Conservation (phyloP, 179 eudicot species). For the Spinacia oleracea region DNA sequence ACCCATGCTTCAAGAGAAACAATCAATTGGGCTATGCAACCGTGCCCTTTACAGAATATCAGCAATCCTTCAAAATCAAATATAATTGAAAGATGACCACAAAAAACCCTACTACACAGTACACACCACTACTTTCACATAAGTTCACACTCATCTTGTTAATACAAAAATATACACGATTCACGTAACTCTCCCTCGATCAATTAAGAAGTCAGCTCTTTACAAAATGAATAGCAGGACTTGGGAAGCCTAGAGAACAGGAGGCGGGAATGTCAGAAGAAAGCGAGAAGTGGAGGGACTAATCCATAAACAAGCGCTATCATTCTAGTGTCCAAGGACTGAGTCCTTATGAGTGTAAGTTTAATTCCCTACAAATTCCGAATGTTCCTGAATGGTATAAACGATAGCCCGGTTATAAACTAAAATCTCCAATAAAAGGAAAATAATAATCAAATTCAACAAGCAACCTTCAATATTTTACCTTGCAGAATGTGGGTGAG, state of each 20-base stretch:
- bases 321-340: conserved; percentile 6
- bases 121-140: conserved; percentile 25
- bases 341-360: conserved; percentile 18
- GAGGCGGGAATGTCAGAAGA: conserved; percentile 17
- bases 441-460: background rate
- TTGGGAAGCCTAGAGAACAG: conserved; percentile 23
- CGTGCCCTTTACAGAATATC: conserved; percentile 1
- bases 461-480: conserved; percentile 15
- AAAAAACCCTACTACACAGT: conserved; percentile 12
- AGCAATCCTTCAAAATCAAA: conserved; percentile 9
- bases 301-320: conserved; percentile 20
- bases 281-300: conserved; percentile 12
- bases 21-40: background rate
- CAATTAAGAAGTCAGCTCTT: conserved; percentile 33
- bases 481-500: conserved; percentile 53
- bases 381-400: conserved; percentile 33
- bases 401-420: background rate
- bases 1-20: conserved; percentile 6
- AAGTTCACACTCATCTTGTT: conserved; percentile 32
- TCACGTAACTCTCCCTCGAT: conserved; percentile 12
- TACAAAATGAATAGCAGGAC: conserved; percentile 30
- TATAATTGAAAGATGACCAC: conserved; percentile 12
- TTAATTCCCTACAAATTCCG: conserved; percentile 32
- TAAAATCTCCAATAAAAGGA: background rate
- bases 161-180: conserved; percentile 35